Base-by-base conservation (phyloP, 352 stramenopile genomes). In the Globisporangium rhizosaccharum region DNA sequence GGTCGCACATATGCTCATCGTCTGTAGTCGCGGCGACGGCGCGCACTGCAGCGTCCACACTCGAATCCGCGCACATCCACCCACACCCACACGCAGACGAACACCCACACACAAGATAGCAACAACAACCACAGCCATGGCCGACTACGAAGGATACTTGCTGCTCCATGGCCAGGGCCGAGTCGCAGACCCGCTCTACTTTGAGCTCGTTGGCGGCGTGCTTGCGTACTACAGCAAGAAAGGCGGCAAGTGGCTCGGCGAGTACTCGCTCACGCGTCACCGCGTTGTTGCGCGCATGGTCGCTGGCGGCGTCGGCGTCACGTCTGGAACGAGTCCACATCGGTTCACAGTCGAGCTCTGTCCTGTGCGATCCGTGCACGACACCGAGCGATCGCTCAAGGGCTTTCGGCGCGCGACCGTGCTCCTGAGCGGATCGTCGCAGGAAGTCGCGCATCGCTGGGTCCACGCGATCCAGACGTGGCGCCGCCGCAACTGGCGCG, bases 111-210 rank as follows among this genome's bases (percentile, higher is more conserved):
- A 33, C 3, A 1, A 33, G 3, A 3, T 7, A 6, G 3, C 28
- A 33, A 33, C 28, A 20, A 7, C 33, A 39, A 41, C 11, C 37
- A 10, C 17, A 44, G 52, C 15, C 20, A 92, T 92, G 83, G 83
- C 83, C 23, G 83, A 92, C 63, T 92, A 88, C 68, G 79, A 90
- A 76, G 83, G 83, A 20, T 92, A 79, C 66, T 58, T 92, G 23
- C 64, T 92, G 37, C 71, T 92, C 23, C 83, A 92, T 63, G 79
- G 83, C 66, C 70, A 64, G 4, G 49, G 53, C 10, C 62, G 50
- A 0, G 26, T 33, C 25, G 56, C 62, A 5, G 83, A 92, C 57
- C 83, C 83, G 30, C 70, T 92, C 45, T 92, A 87, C 64, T 90
- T 92, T 61, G 76, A 88, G 59, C 73, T 92, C 53, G 73, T 82